Evolutionary conservation across 1,139 yeast species (phyloP), one percentile per base, ranked within the genome.

Genomic region (Petasospora fabianii): DNA sequence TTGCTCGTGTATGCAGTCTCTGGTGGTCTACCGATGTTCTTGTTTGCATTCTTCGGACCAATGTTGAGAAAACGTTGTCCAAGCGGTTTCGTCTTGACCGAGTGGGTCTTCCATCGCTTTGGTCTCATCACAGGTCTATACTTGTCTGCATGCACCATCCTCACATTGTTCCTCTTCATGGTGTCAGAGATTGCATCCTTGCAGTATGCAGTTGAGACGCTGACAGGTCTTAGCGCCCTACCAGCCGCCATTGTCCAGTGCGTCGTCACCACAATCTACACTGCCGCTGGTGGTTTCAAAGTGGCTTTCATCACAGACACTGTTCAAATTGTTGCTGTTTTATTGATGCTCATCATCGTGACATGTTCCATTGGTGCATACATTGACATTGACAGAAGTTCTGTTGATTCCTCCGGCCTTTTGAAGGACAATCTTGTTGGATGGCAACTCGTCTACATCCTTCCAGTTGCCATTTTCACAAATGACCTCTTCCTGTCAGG

Each of bases 401-500:
- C 65, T 41, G 75, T 88, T 37, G 80, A 76, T 0, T 79, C 82
- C 13, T 79, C 90, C 20, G 84, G 84, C 39, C 67, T 72, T 46
- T 64, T 85, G 41, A 72, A 79, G 36, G 75, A 78, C 1, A 81
- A 79, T 54, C 73, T 75, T 50, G 67, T 88, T 34, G 96, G 96
- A 13, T 88, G 96, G 95, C 94, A 88, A 68, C 71, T 90, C 50
- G 63, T 88, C 30, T 90, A 87, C 60, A 88, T 90, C 48, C 68
- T 90, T 46, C 75, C 84, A 10, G 82, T 90, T 32, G 97, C 97
- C 21, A 83, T 90, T 56, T 74, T 87, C 37, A 85, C 97, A 30
- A 90, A 90, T 55, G 96, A 87, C 58, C 79, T 90, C 56, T 88
- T 90, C 61, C 68, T 90, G 73, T 77, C 95, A 26, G 96, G 96